phyloP scores from a whole-genome alignment of 371 early-diverging fungal genomes.

The Mucor mucedo region DNA sequence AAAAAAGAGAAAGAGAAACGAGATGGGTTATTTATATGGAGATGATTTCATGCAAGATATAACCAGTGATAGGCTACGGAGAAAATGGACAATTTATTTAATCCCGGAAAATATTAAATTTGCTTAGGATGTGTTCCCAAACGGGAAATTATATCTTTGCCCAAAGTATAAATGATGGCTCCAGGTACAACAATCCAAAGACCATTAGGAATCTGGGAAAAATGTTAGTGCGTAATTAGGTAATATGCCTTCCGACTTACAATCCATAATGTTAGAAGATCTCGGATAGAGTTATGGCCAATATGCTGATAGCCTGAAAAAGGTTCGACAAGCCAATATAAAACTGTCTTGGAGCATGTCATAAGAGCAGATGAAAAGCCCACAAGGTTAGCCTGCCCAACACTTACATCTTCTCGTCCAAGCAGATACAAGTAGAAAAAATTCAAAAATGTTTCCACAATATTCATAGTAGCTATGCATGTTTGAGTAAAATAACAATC shows the following conservation, averaged over 20 bases:
- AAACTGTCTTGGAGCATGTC: constrained; percentile 39
- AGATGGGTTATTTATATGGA: constrained; percentile 3
- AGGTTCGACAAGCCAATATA: constrained; percentile 43
- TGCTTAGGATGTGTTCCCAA: constrained; percentile 8
- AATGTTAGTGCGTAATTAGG: background rate
- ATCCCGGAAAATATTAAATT: background rate
- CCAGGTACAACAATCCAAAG: constrained; percentile 42
- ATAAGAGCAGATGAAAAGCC: constrained; percentile 40
- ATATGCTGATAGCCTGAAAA: constrained; percentile 41
- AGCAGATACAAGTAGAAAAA: constrained; percentile 31
- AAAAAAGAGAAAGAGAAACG: background rate
- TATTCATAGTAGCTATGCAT: constrained; percentile 37
- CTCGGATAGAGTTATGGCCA: constrained; percentile 32
- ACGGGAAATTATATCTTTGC: constrained; percentile 32
- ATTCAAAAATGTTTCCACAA: constrained; percentile 38
- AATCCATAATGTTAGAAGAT: constrained; percentile 36
- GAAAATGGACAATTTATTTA: constrained; percentile 14
- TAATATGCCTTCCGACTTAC: constrained; percentile 22
- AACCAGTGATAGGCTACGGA: constrained; percentile 14
- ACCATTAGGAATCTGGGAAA: constrained; percentile 45
- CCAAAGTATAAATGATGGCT: constrained; percentile 25
- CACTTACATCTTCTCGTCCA: constrained; percentile 4
- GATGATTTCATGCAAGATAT: background rate
- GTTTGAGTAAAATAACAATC: background rate
- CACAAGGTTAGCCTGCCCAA: constrained; percentile 34